These are phyloP conservation scores for Globisporangium megalacanthum DNA, from an alignment of 352 stramenopile species.

Conservation along the genomic window DNA sequence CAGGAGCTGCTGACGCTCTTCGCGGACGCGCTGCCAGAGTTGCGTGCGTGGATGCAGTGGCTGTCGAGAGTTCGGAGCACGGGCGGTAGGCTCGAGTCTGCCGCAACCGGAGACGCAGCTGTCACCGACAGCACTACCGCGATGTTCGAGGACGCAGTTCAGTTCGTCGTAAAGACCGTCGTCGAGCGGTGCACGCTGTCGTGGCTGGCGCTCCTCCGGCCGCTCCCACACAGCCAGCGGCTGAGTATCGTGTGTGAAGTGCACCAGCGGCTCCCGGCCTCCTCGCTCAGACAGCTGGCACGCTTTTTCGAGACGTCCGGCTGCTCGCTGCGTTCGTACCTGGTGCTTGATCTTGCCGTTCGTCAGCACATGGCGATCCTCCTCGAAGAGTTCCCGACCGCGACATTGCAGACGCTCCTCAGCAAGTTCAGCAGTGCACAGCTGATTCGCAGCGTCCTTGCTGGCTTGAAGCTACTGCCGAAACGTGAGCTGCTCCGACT, in stretches of 20 bases:
- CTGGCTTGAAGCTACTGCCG: conserved; percentile 26
- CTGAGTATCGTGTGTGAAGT: conserved; percentile 27
- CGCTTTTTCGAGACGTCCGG: conserved; percentile 51
- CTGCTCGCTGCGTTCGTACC: conserved; percentile 23
- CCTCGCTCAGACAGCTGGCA: conserved; percentile 43
- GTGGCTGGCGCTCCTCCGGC: conserved; percentile 41
- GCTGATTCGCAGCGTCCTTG: conserved; percentile 33
- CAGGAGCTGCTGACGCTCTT: conserved; percentile 60
- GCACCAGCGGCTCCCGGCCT: conserved; percentile 16
- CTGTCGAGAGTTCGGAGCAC: conserved; percentile 15
- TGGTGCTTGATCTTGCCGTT: conserved; percentile 35
- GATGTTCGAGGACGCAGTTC: conserved; percentile 19
- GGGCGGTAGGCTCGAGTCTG: background rate
- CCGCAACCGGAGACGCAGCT: background rate
- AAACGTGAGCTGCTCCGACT: conserved; percentile 44
- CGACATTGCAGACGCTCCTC: conserved; percentile 42
- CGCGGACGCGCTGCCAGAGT: conserved; percentile 26
- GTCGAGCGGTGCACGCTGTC: conserved; percentile 36
- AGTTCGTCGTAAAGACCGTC: conserved; percentile 37
- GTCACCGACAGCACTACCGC: background rate
- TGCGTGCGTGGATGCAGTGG: conserved; percentile 52
- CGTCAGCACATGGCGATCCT: conserved; percentile 23
- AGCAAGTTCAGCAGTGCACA: conserved; percentile 46
- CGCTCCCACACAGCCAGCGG: conserved; percentile 19
- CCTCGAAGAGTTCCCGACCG: conserved; percentile 44